Conservation (phyloP, 2,329 filamentous ascomycete species). For the Fonsecaea pugnacius region DNA sequence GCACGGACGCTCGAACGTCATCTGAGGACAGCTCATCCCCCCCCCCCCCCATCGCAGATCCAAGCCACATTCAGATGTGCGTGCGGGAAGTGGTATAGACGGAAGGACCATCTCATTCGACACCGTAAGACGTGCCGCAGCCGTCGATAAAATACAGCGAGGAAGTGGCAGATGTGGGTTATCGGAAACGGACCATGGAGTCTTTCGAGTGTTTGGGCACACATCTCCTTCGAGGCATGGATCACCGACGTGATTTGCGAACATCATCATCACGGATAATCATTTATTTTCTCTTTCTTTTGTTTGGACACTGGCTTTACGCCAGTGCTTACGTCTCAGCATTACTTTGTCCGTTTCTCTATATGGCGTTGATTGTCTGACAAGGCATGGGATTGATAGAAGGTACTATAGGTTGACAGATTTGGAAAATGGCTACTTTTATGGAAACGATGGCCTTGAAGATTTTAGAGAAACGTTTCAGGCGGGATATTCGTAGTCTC, state of each 20-base stretch:
- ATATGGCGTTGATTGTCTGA: neutral
- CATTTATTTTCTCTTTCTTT: neutral
- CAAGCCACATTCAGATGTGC: neutral
- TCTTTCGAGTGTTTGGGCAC: neutral
- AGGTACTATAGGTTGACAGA: no score
- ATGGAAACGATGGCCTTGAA: no score
- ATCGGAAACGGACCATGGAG: no score
- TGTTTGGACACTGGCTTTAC: neutral
- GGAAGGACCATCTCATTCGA: slow-evolving; percentile 9
- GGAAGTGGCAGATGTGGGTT: neutral
- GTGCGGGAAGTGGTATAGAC: slow-evolving; percentile 5
- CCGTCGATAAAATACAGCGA: neutral
- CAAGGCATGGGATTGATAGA: no score
- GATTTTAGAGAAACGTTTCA: no score
- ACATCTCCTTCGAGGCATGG: neutral
- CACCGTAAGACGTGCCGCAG: neutral
- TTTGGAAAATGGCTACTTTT: no score
- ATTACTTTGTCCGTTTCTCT: neutral
- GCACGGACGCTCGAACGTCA: slow-evolving; percentile 5
- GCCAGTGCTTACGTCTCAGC: neutral
- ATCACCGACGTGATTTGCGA: neutral
- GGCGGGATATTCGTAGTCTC: no score
- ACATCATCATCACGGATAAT: neutral
- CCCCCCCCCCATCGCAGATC: neutral
- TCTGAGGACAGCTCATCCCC: neutral